phyloP scores from a whole-genome alignment of 2,329 filamentous ascomycete species.

The Fusarium secorum region DNA sequence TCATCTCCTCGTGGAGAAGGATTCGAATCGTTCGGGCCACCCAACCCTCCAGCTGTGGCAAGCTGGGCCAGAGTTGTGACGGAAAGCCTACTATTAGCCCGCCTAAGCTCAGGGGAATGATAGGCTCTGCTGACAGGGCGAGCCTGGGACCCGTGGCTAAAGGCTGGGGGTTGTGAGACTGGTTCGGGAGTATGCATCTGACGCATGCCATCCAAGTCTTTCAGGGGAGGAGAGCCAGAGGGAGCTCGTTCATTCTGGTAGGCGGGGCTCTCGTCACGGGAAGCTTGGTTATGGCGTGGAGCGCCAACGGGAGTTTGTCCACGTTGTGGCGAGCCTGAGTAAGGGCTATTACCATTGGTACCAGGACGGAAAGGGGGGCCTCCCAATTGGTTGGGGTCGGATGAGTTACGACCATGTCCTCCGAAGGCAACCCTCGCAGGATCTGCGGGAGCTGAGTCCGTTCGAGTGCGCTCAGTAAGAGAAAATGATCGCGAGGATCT shows the following conservation, averaged over 20 bases:
- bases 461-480: slow-evolving; percentile 53
- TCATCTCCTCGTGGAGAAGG: slow-evolving; percentile 42
- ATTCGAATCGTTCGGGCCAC: slow-evolving; percentile 50
- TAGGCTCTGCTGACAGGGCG: slow-evolving; percentile 73
- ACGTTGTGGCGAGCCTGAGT: slow-evolving; percentile 46
- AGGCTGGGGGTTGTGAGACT: slow-evolving; percentile 79
- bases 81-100: slow-evolving; percentile 85
- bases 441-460: slow-evolving; percentile 60
- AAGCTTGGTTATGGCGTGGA: slow-evolving; percentile 54
- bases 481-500: slow-evolving; percentile 63
- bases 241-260: slow-evolving; percentile 63
- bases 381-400: slow-evolving; percentile 51
- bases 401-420: slow-evolving; percentile 57
- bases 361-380: slow-evolving; percentile 41
- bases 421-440: slow-evolving; percentile 49
- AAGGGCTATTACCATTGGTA: slow-evolving; percentile 36
- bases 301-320: slow-evolving; percentile 49
- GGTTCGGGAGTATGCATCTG: slow-evolving; percentile 74
- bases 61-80: slow-evolving; percentile 82
- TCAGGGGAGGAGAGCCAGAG: slow-evolving; percentile 51
- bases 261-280: slow-evolving; percentile 61
- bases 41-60: slow-evolving; percentile 69
- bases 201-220: slow-evolving; percentile 62
- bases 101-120: slow-evolving; percentile 78
- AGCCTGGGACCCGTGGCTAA: slow-evolving; percentile 77